phyloP scores from a whole-genome alignment of 2,329 filamentous ascomycete species.

The Claviceps pazoutovae region DNA sequence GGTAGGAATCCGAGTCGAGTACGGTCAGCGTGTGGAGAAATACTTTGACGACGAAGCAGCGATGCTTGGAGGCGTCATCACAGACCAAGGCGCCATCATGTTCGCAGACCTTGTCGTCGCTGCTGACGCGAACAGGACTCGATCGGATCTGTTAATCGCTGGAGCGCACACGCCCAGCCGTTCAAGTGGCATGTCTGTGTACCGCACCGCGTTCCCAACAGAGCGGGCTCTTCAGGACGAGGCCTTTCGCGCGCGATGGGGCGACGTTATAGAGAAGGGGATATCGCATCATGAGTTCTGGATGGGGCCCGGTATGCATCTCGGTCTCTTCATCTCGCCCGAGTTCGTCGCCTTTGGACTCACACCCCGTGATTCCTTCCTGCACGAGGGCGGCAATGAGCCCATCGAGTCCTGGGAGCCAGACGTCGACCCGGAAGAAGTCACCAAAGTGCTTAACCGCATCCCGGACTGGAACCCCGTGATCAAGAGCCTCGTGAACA shows the following conservation, averaged over 20 bases:
- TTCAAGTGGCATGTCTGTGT: slow-evolving; percentile 4
- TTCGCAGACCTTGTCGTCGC: slow-evolving; percentile 6
- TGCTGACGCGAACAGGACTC: slow-evolving; percentile 5
- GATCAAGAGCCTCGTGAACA: slow-evolving; percentile 1
- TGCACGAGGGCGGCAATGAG: not conserved
- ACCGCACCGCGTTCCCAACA: slow-evolving; percentile 1
- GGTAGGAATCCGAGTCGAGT: slow-evolving; percentile 5
- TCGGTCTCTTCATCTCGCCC: not conserved
- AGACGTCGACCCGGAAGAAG: slow-evolving; percentile 1
- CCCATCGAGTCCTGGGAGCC: slow-evolving; percentile 2
- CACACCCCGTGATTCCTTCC: not conserved
- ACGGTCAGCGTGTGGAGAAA: not conserved
- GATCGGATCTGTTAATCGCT: not conserved
- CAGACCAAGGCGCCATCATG: not conserved
- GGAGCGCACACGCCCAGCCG: not conserved
- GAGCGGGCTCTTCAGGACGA: not conserved
- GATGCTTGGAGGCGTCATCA: not conserved
- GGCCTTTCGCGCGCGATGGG: not conserved
- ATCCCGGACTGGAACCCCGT: slow-evolving; percentile 1
- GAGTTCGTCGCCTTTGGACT: slow-evolving; percentile 1
- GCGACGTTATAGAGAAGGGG: not conserved
- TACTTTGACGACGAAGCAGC: slow-evolving; percentile 3
- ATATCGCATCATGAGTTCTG: not conserved
- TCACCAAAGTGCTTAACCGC: not conserved
- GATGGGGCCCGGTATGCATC: slow-evolving; percentile 2